A percentile compares a stretch with the other conserved stretches of the same genome.
phyloP scores from a whole-genome alignment of 2,329 filamentous ascomycete species.

The Penicillium sumatraense region DNA sequence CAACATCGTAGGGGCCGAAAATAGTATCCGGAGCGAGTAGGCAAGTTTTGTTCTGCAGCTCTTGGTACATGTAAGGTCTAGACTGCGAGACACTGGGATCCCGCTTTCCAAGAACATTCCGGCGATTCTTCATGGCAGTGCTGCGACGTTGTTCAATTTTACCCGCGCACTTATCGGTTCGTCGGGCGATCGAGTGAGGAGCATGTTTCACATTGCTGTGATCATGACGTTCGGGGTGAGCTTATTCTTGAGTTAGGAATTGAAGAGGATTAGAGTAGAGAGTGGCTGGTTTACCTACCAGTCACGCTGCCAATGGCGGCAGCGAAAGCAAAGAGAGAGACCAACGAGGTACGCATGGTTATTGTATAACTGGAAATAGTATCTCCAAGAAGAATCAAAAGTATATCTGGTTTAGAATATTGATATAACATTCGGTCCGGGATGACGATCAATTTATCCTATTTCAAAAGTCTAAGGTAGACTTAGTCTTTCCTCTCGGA shows the following conservation, averaged over 20 bases:
- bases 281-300: background rate
- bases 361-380: background rate
- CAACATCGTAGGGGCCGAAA: conserved; percentile 13
- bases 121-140: conserved; percentile 2
- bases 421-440: background rate
- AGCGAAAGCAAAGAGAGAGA: background rate
- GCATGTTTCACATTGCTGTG: background rate
- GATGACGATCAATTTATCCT: background rate
- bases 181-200: background rate
- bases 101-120: conserved; percentile 1
- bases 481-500: background rate
- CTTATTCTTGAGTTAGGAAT: background rate
- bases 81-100: background rate
- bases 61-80: conserved; percentile 1
- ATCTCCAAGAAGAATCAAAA: no score
- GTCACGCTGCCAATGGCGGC: conserved; percentile 1
- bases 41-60: background rate
- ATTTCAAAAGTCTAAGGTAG: background rate
- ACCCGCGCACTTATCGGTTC: conserved; percentile 6
- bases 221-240: conserved; percentile 8
- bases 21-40: background rate
- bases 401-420: no score
- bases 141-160: conserved; percentile 7
- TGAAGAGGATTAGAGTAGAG: background rate
- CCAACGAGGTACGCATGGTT: conserved; percentile 2